Base-by-base conservation (phyloP, 2,329 filamentous ascomycete genomes). In the Corynespora cassiicola region DNA sequence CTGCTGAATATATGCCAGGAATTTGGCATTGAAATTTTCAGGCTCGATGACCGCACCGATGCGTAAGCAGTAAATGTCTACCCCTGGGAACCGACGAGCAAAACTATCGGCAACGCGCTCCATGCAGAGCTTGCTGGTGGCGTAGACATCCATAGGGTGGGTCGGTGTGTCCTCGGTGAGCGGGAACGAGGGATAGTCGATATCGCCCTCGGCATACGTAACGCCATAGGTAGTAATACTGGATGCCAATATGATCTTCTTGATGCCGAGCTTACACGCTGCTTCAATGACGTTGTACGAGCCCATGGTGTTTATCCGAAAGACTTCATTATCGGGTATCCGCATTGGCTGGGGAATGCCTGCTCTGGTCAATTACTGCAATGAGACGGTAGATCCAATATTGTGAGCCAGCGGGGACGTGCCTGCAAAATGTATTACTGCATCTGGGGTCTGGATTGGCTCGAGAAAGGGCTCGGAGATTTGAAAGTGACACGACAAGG, bases 11-110 rank as follows among this genome's bases (percentile, higher is more conserved):
- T 78, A 78, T 1, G 51, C 58, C 0, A 69, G 60, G 42, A 84
- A 82, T 20, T 75, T 70, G 5, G 63, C 45, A 19, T 68, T 69
- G 45, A 82, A 82, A 41, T 80, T 75, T 17, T 81, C 74, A 1
- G 80, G 80, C 35, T 78, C 76, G 42, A 85, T 75, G 10, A 85
- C 76, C 19, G 80, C 78, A 5, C 81, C 79, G 36, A 85, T 81
- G 0, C 81, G 68, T 16, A 84, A 54, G 2, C 73, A 76, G 53
- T 85, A 84, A 42, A 84, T 80, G 52, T 85, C 81, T 1, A 68
- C 67, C 10, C 68, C 67, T 3, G 35, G 35, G 46, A 77, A 85
- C 0, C 81, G 69, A 0, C 75, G 67, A 0, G 80, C 74, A 48
- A 84, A 84, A 5, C 74, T 73, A 2, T 75, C 63, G 0, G 78